Base-by-base conservation (phyloP, 164 flowering plant species). In the Tetracentron sinense region DNA sequence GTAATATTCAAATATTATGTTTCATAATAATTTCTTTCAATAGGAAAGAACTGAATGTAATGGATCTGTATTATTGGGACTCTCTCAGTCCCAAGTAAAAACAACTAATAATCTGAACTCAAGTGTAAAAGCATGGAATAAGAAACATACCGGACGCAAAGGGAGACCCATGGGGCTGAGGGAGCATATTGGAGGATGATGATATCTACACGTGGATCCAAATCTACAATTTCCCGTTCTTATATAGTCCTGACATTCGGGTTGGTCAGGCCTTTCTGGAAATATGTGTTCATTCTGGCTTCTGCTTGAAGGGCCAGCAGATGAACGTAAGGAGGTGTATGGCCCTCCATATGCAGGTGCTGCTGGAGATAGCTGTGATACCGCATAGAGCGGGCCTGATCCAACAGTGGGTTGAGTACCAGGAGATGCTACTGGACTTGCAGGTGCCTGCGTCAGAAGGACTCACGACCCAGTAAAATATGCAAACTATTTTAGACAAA, bases 191-290 rank as follows among this genome's bases (percentile, higher is more conserved):
- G 75, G 79, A 1, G 96, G 97, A 72, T 92, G 99, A 79, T 95
- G 96, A 69, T 86, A 95, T 78, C 76, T 89, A 78, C 97, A 95
- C 1, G 90, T 72, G 30, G 97, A 77, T 46, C 99, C 97, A 77
- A 64, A 95, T 83, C 87, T 95, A 72, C 97, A 95, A 23, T 90
- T 87, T 63, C 99, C 99, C 0, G 96, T 92, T 74, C 73, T 95
- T 86, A 89, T 73, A 77, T 83, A 95, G 73, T 84, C 81, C 65
- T 81, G 90, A 62, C 97, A 92, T 73, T 95, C 96, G 63, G 88
- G 92, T 73, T 86, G 86, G 21, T 92, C 97, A 27, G 97, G 97
- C 71, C 97, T 82, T 66, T 95, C 92, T 0, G 99, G 97, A 71
- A 78, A 89, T 53, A 62, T 21, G 16, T 64, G 76, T 62, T 86